Conservation (phyloP, 176 grass and related monocot genomes). For the Carex parvula region DNA sequence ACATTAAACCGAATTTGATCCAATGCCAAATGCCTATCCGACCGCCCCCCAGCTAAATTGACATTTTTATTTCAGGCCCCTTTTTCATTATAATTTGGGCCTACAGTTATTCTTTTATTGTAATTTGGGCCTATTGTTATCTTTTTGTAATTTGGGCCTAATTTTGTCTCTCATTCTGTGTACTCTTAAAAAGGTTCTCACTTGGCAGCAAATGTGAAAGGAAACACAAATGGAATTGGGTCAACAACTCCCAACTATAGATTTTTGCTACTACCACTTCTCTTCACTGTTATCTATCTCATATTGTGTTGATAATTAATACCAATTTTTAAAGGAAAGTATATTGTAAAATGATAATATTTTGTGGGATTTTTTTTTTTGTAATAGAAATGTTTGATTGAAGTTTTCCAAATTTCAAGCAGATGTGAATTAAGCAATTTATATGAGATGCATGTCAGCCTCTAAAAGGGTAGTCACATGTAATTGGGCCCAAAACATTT, state of each 20-base stretch:
- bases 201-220: conserved; percentile 26
- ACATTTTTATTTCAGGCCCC: neutral
- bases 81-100: neutral
- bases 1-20: too few species aligned
- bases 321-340: neutral
- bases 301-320: conserved; percentile 13
- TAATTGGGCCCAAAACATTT: neutral
- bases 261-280: neutral
- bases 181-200: conserved; percentile 38
- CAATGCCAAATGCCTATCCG: too few species aligned
- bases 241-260: neutral
- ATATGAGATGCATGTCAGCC: neutral
- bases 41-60: too few species aligned
- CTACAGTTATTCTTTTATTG: too few species aligned
- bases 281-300: conserved; percentile 16
- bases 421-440: neutral
- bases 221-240: conserved; percentile 31
- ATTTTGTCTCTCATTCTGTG: neutral
- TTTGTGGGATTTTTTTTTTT: neutral
- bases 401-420: neutral
- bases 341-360: neutral
- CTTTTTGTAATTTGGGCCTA: neutral
- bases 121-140: neutral
- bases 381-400: neutral
- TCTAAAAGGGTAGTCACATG: neutral